Evolutionary conservation across 1,284 basidiomycete genomes (phyloP).

Genomic region (Porogramme epimiltina): DNA sequence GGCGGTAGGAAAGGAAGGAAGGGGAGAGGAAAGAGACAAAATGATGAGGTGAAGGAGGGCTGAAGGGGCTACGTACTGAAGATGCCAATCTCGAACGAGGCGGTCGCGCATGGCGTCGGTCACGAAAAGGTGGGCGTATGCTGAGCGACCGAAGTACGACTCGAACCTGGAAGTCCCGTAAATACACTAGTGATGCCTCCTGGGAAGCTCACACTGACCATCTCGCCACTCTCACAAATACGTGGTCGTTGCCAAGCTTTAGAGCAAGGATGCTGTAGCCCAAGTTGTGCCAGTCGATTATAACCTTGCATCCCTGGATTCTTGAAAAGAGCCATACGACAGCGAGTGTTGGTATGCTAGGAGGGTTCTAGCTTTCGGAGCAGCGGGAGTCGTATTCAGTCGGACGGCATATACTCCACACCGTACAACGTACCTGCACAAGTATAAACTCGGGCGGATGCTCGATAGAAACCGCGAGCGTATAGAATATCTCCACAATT

Average conservation of each 20-base stretch:
- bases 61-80: conserved; percentile 56
- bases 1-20: neutral
- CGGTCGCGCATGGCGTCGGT: conserved; percentile 84
- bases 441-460: conserved; percentile 84
- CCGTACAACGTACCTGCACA: conserved; percentile 72
- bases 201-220: conserved; percentile 44
- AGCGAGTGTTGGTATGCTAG: conserved; percentile 91
- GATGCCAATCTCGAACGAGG: conserved; percentile 74
- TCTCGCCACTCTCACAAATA: conserved; percentile 75
- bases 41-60: neutral
- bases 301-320: conserved; percentile 77
- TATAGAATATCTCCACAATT: conserved; percentile 60
- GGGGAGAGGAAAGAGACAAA: neutral
- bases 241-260: conserved; percentile 68
- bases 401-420: too few species aligned
- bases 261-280: conserved; percentile 93
- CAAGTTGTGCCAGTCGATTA: conserved; percentile 99
- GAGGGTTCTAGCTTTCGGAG: conserved; percentile 77
- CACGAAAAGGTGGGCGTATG: conserved; percentile 93
- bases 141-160: conserved; percentile 71
- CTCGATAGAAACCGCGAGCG: conserved; percentile 62
- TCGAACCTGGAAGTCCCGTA: conserved; percentile 67
- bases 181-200: too few species aligned
- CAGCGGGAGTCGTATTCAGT: neutral
- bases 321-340: conserved; percentile 78